Conservation (phyloP, 345 rosid genomes). For the sweet orange (Citrus sinensis) region DNA sequence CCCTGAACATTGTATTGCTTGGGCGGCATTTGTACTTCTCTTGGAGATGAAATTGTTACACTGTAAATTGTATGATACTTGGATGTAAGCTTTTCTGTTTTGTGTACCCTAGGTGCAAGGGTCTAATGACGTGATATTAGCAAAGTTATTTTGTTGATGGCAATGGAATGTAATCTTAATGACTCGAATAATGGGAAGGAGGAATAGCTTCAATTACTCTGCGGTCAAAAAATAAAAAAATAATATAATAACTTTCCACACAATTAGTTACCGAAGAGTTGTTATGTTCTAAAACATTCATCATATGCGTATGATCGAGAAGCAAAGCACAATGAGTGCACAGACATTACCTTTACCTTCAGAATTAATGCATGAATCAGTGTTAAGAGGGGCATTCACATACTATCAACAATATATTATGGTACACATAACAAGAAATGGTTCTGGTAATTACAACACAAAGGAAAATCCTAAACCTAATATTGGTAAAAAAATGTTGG, state of each 20-base stretch:
- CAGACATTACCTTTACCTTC: not conserved
- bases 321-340: not conserved
- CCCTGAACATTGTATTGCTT: not conserved
- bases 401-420: slow-evolving; percentile 9
- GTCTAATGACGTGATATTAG: not conserved
- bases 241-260: too few relatives aligned
- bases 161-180: not conserved
- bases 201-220: not conserved
- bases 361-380: not conserved
- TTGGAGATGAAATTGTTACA: not conserved
- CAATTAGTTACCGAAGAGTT: not conserved
- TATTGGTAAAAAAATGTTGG: not conserved
- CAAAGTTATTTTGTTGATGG: not conserved
- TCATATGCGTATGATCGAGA: not conserved
- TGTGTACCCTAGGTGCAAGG: not conserved
- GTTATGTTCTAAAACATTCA: not conserved
- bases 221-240: too few relatives aligned
- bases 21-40: not conserved
- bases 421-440: slow-evolving; percentile 12
- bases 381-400: not conserved
- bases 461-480: not conserved
- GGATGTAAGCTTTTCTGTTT: not conserved
- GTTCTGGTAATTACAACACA: slow-evolving; percentile 12
- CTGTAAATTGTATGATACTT: not conserved
- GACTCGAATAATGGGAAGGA: not conserved